Conservation (phyloP, 2,329 filamentous ascomycete species). For the Neocucurbitaria cava region DNA sequence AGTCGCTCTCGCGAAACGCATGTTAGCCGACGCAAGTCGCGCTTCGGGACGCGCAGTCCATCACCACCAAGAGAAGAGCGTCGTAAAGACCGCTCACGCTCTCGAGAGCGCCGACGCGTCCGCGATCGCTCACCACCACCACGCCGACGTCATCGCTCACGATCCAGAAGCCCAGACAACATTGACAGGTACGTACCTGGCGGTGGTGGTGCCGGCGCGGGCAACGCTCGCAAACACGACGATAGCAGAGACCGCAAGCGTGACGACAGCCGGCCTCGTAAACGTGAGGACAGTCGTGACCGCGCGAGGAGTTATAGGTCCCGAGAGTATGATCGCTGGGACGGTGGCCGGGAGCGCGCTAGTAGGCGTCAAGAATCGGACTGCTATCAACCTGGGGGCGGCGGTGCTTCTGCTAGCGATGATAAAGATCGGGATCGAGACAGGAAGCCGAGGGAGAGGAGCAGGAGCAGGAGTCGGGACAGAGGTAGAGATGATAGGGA, state of each 20-base stretch:
- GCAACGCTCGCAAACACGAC: slow-evolving; percentile 38
- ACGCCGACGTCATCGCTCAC: slow-evolving; percentile 29
- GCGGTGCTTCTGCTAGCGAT: slow-evolving; percentile 13
- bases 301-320: slow-evolving; percentile 48
- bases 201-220: slow-evolving; percentile 14
- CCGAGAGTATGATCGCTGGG: slow-evolving; percentile 51
- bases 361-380: slow-evolving; percentile 39
- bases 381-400: slow-evolving; percentile 38
- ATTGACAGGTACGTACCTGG: slow-evolving; percentile 49
- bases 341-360: slow-evolving; percentile 27
- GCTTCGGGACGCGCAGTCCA: slow-evolving; percentile 35
- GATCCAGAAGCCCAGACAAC: slow-evolving; percentile 44
- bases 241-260: slow-evolving; percentile 48
- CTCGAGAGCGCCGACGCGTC: slow-evolving; percentile 22
- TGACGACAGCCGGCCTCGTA: slow-evolving; percentile 26
- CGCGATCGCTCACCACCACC: slow-evolving; percentile 25
- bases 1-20: slow-evolving; percentile 42
- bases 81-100: slow-evolving; percentile 34
- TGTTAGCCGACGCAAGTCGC: slow-evolving; percentile 36
- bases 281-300: slow-evolving; percentile 50
- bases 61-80: slow-evolving; percentile 28
- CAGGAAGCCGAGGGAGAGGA: slow-evolving; percentile 37
- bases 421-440: slow-evolving; percentile 28
- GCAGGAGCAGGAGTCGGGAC: slow-evolving; percentile 15
- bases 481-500: slow-evolving; percentile 20